Conservation (phyloP, 495 filamentous ascomycete species). For the Lasiosphaeria hispida region DNA sequence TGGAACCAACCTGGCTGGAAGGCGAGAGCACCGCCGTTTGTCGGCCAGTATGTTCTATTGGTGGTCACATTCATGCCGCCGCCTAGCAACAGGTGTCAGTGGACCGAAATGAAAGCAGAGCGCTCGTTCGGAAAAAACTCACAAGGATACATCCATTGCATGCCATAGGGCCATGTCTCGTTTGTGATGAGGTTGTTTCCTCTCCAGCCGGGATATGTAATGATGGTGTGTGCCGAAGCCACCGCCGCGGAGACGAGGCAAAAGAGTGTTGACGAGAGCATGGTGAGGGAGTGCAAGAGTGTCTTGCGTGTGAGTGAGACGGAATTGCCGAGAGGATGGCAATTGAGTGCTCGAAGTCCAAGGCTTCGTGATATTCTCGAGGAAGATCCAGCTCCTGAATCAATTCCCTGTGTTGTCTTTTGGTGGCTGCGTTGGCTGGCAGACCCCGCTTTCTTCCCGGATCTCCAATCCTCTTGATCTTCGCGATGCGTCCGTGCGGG, state of each 20-base stretch:
- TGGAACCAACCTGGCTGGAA: constrained; percentile 94
- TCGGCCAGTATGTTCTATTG: constrained; percentile 92
- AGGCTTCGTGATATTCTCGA: no score
- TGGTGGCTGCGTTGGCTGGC: neutral
- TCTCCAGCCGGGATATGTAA: constrained; percentile 92
- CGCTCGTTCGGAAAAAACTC: constrained; percentile 34
- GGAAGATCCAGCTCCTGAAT: no score
- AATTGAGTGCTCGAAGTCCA: no score
- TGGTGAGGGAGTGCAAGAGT: constrained; percentile 21
- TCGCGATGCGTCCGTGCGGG: constrained; percentile 15
- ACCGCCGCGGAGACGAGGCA: constrained; percentile 49
- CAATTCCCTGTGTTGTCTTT: no score
- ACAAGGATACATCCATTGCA: constrained; percentile 99
- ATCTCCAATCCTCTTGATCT: constrained; percentile 20
- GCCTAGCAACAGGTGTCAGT: constrained; percentile 52
- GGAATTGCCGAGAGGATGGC: neutral
- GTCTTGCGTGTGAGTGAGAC: constrained; percentile 1
- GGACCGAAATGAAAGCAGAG: neutral
- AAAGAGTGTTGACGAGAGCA: constrained; percentile 52
- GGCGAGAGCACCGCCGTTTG: constrained; percentile 78
- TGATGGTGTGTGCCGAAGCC: constrained; percentile 76
- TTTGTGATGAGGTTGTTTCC: constrained; percentile 88
- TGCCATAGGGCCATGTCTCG: constrained; percentile 80
- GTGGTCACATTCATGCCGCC: constrained; percentile 75
- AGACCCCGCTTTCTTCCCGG: constrained; percentile 19